These are phyloP conservation scores for Hordeum vulgare DNA, from an alignment of 176 grass and related monocot genomes.

Conservation along the genomic window MorexV3_pseudomolecules_assembly NC_058521.1:577335892-577336391, in stretches of 20 bases:
- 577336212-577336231: slow-evolving; percentile 9
- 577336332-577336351: not conserved
- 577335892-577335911: not conserved
- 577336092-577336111: slow-evolving; percentile 96
- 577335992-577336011: not conserved
- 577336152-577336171: slow-evolving; percentile 94
- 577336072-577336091: slow-evolving; percentile 79
- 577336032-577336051: not conserved
- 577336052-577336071: not conserved
- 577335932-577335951: not conserved
- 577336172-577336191: slow-evolving; percentile 96
- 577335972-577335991: not conserved
- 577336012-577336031: not conserved
- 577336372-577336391: not conserved
- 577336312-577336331: not conserved
- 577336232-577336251: not conserved
- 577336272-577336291: slow-evolving; percentile 9
- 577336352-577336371: not conserved
- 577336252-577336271: slow-evolving; percentile 1
- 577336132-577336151: slow-evolving; percentile 83
- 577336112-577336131: slow-evolving; percentile 84
- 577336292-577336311: not conserved
- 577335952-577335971: not conserved
- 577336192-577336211: slow-evolving; percentile 98
- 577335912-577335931: not conserved